These are phyloP conservation scores for Diaporthe humulicola DNA, from an alignment of 2,329 filamentous ascomycete genomes.

Conservation along the genomic window DNA sequence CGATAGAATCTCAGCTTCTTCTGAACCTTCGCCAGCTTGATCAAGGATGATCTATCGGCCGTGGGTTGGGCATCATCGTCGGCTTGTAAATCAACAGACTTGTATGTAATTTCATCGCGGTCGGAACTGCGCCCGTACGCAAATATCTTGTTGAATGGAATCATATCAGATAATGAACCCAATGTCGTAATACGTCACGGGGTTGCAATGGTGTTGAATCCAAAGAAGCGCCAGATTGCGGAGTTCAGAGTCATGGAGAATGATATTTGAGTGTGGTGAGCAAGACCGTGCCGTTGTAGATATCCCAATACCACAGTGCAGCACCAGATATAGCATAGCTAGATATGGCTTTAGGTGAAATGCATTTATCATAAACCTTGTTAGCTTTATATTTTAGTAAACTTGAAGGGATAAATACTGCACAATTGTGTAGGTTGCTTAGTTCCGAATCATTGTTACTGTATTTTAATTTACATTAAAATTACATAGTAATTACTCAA, in stretches of 20 bases:
- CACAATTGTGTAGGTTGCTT: neutral
- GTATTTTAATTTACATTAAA: neutral
- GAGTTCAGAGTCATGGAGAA: neutral
- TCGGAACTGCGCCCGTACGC: neutral
- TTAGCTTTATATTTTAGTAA: neutral
- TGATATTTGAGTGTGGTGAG: neutral
- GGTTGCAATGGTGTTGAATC: neutral
- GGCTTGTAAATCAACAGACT: conserved; percentile 14
- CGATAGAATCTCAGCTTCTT: conserved; percentile 20
- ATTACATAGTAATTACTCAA: neutral
- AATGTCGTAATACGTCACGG: neutral
- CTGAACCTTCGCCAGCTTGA: neutral
- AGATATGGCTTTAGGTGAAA: too few species aligned
- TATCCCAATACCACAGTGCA: neutral
- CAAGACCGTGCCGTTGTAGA: neutral
- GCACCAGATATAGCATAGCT: neutral
- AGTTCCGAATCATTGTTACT: neutral
- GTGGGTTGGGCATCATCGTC: neutral
- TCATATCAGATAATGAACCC: neutral
- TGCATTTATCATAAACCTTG: neutral
- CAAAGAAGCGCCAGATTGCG: neutral
- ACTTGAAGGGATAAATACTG: too few species aligned
- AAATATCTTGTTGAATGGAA: neutral
- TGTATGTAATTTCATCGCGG: conserved; percentile 16
- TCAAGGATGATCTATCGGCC: neutral